Base-by-base conservation (phyloP, 2,329 filamentous ascomycete genomes). In the Mycosphaerella sp. region DNA sequence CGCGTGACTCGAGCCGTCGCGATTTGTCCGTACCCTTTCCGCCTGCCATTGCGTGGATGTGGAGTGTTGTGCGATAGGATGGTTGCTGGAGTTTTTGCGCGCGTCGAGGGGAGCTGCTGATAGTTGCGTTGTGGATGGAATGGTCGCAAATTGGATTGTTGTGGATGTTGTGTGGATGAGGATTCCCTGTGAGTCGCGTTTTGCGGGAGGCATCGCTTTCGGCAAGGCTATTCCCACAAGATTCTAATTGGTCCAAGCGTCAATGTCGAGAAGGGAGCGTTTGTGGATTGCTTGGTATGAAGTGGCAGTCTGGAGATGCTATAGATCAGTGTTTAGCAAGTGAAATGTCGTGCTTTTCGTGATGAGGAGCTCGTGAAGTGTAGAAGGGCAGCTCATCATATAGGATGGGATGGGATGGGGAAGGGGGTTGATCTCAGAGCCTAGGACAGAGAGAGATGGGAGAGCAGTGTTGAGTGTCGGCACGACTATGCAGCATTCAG, bases 21-120 rank as follows among this genome's bases (percentile, higher is more conserved):
- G 49, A 45, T 58, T 62, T 57, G 59, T 59, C 89, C 80, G 90
- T 95, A 81, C 91, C 91, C 81, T 96, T 96, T 78, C 90, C 90
- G 71, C 91, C 91, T 70, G 90, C 78, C 83, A 86, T 86, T 64
- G 59, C 55, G 60, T 50, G 17, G 54, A 54, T 55, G 40, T 38
- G 45, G 44, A 45, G 17, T 12, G 54, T 26, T 17, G 43, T 21
- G 32, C 45, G 29, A 29, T 49, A 42, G 9, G 29, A 32, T 43
- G 17, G 38, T 44, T 52, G 26, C 46, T 45, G 43, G 48, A 52
- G 57, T 36, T 53, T 14, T 38, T 48, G 42, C 40, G 31, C 31
- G 54, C 51, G 31, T 34, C 40, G 52, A 34, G 32, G 29, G 23
- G 34, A 36, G 26, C 11, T 23, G 47, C 34, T 44, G 53, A 50